These are phyloP conservation scores for Glaciozyma martinii DNA, from an alignment of 768 basidiomycete genomes.

Conservation along the genomic window DNA sequence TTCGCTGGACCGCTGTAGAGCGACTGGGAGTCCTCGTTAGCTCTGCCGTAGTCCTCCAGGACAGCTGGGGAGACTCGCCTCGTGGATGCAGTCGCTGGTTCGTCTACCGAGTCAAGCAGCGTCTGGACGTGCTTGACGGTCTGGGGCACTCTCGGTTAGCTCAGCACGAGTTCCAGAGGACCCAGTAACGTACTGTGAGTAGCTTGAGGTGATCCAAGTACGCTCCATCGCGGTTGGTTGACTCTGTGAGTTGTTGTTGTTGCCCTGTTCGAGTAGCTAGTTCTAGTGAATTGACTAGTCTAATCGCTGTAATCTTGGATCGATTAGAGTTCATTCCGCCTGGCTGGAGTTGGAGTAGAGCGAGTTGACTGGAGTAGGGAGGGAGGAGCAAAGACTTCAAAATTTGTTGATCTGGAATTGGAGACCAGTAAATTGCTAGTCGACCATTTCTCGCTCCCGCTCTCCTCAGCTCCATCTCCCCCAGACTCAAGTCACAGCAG, in stretches of 20 bases:
- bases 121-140: slow-evolving; percentile 7
- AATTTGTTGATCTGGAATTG: no score
- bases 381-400: no score
- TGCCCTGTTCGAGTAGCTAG: no score
- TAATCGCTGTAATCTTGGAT: no score
- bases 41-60: no score
- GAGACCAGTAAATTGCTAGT: neutral
- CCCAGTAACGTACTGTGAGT: neutral
- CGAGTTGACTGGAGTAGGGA: no score
- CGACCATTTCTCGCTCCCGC: neutral
- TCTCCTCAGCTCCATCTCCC: neutral
- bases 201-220: neutral
- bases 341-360: no score
- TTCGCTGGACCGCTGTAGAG: no score
- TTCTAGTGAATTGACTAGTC: no score
- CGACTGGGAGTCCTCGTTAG: no score
- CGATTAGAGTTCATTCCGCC: no score
- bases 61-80: neutral
- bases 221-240: neutral
- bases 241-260: no score
- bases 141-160: neutral
- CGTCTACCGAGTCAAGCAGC: slow-evolving; percentile 1
- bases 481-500: neutral
- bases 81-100: neutral
- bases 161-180: neutral